These are phyloP conservation scores for Chlamydomonas schloesseri DNA, from an alignment of 139 green algal genomes.

Conservation along the genomic window DNA sequence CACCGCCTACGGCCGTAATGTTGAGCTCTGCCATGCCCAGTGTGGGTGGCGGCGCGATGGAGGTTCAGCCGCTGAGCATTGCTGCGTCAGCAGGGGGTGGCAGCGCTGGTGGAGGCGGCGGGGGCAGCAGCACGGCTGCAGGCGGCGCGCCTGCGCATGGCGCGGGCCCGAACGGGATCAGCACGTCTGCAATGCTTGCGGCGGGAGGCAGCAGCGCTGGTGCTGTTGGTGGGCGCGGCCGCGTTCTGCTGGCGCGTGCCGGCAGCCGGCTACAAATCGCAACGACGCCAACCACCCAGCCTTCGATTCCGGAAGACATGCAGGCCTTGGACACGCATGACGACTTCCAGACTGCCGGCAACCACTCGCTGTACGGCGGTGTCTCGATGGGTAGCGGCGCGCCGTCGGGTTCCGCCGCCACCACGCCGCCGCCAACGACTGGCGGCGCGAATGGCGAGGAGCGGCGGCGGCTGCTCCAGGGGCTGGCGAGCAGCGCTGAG, in stretches of 20 bases:
- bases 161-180: background rate
- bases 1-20: background rate
- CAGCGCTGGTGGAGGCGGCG: background rate
- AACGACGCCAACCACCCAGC: background rate
- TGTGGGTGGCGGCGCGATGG: no score
- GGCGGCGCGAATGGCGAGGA: no score
- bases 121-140: no score
- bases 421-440: background rate
- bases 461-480: no score
- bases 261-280: conserved; percentile 22
- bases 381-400: background rate
- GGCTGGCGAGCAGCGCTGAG: no score
- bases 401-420: no score
- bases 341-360: background rate
- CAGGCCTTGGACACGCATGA: background rate
- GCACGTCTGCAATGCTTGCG: no score
- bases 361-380: background rate
- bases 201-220: no score
- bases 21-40: background rate
- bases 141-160: background rate
- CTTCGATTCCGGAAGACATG: conserved; percentile 18
- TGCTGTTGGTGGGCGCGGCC: no score
- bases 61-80: background rate
- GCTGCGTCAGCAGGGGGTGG: background rate
- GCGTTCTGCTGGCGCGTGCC: background rate